Base-by-base conservation (phyloP, 352 stramenopile genomes). In the Thalassiosira mediterranea region DNA sequence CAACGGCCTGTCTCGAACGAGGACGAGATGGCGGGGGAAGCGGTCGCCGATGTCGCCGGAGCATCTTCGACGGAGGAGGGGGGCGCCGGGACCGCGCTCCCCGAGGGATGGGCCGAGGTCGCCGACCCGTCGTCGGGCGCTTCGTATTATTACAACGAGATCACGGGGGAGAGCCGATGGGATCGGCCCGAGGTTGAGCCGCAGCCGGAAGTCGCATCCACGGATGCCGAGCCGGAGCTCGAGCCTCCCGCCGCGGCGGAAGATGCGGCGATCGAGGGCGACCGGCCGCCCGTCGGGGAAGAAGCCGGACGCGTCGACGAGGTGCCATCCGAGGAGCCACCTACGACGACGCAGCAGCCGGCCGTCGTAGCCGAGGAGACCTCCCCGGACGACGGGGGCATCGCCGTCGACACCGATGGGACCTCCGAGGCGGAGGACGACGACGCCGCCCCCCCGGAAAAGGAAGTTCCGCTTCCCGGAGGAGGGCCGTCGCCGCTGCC, bases 81-180 rank as follows among this genome's bases (percentile, higher is more conserved):
- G 37, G 8, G 37, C 8, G 37, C 10, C 8, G n/a, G 10, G 37
- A n/a, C 37, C 37, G 37, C n/a, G n/a, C 47, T 69, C 19, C 60
- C 60, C 11, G 25, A 51, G 26, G 66, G 47, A 51, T 69, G 60
- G 60, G 42, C 34, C 44, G 38, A 65, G 28, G 28, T 32, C 19
- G 37, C 26, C 21, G 76, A 85, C 67, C 40, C 71, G 11, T 40
- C 11, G 8, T 60, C 47, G 32, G 81, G 81, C 31, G 15, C 62
- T 7, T 46, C 64, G 19, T 75, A 72, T 57, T 72, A 56, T 25
- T 62, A 62, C 49, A 51, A 66, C 46, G 54, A 65, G 25, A 37
- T 17, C 7, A 76, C 61, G 4, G 15, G 19, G 11, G 67, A 76
- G 25, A 32, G 40, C 17, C 8, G 1, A 44, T 73, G 61, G 63